phyloP scores from a whole-genome alignment of 441 rosid genomes.

The Gossypium laxum region DNA sequence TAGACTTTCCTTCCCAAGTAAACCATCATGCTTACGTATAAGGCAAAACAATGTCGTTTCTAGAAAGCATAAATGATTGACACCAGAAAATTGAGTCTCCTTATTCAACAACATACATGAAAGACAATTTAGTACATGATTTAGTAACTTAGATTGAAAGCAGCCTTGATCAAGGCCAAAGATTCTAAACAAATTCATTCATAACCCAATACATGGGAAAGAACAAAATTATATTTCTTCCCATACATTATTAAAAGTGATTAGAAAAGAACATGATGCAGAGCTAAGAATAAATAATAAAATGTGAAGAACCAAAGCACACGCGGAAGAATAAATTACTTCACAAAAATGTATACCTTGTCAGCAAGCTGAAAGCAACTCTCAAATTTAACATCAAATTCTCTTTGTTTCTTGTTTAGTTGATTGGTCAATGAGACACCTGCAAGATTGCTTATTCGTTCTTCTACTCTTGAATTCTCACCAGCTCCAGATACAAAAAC shows the following conservation, averaged over 20 bases:
- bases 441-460: slow-evolving; percentile 64
- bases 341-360: slow-evolving; percentile 42
- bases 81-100: background rate
- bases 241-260: background rate
- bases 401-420: slow-evolving; percentile 47
- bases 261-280: slow-evolving; percentile 4
- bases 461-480: slow-evolving; percentile 42
- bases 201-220: background rate
- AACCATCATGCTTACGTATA: background rate
- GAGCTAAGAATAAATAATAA: slow-evolving; percentile 2
- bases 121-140: background rate
- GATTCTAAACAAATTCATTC: background rate
- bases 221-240: background rate
- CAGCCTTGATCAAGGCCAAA: background rate
- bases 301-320: slow-evolving; percentile 11
- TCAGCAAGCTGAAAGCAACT: slow-evolving; percentile 45
- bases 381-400: slow-evolving; percentile 64
- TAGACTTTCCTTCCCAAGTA: background rate
- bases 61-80: background rate
- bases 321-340: background rate
- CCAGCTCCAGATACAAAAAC: slow-evolving; percentile 67
- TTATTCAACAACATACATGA: slow-evolving; percentile 13
- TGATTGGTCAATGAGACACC: slow-evolving; percentile 51
- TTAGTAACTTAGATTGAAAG: background rate
- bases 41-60: background rate